A percentile compares a stretch with the other conserved stretches of the same genome.
phyloP scores from a whole-genome alignment of 495 filamentous ascomycete species.

The Neurospora sp. region DNA sequence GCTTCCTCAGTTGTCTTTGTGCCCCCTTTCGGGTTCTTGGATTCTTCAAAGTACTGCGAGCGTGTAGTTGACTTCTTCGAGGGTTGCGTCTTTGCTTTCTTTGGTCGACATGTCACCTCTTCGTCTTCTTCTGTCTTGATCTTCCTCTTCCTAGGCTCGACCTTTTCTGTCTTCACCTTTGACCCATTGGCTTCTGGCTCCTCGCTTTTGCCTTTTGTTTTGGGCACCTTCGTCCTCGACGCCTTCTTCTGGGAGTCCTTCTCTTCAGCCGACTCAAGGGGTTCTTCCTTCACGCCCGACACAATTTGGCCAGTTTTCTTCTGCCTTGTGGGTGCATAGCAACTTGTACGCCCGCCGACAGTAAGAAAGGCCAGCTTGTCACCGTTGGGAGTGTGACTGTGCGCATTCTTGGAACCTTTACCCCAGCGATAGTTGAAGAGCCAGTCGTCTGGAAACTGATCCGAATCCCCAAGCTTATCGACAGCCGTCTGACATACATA shows the following conservation, averaged over 20 bases:
- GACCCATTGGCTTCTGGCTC: constrained; percentile 4
- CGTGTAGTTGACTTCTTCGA: constrained; percentile 18
- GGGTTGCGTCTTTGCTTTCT: constrained; percentile 8
- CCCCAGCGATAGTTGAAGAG: constrained; percentile 86
- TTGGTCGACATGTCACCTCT: neutral
- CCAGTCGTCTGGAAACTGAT: constrained; percentile 82
- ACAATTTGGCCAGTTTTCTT: constrained; percentile 51
- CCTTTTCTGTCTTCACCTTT: constrained; percentile 1
- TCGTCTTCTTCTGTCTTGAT: constrained; percentile 1
- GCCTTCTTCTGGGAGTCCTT: constrained; percentile 17
- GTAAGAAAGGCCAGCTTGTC: constrained; percentile 74
- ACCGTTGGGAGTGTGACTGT: constrained; percentile 63
- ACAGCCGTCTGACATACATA: constrained; percentile 73
- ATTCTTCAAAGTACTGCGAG: neutral
- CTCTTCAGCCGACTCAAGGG: constrained; percentile 15
- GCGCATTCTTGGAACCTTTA: constrained; percentile 71
- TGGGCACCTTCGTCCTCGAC: constrained; percentile 11
- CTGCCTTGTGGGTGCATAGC: constrained; percentile 73
- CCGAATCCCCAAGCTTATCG: constrained; percentile 68
- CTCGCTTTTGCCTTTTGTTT: neutral
- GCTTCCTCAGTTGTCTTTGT: neutral
- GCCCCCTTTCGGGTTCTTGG: constrained; percentile 9
- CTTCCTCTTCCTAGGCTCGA: constrained; percentile 7
- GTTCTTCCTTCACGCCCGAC: constrained; percentile 26
- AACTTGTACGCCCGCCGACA: constrained; percentile 82